phyloP scores from a whole-genome alignment of 768 basidiomycete genomes.

The Candolleomyces efflorescens region DNA sequence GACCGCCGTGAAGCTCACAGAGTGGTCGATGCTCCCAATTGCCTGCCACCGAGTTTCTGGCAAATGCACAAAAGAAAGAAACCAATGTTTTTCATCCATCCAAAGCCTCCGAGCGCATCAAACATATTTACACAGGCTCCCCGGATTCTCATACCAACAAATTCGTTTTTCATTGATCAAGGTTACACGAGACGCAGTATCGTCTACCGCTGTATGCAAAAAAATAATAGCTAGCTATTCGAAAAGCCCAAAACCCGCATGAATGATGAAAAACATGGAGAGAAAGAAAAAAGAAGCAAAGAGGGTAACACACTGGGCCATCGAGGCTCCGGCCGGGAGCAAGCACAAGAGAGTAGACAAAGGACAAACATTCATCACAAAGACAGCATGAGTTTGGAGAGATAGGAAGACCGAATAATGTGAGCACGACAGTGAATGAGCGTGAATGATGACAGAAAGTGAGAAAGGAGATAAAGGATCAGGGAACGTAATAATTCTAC shows the following conservation, averaged over 20 bases:
- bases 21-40: neutral
- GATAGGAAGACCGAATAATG: constrained; percentile 8
- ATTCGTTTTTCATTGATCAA: constrained; percentile 5
- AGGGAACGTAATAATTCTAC: constrained; percentile 3
- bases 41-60: neutral
- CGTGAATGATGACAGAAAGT: constrained; percentile 20
- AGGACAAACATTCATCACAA: neutral
- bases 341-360: neutral
- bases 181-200: constrained; percentile 10
- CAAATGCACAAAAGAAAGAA: constrained; percentile 2
- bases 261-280: constrained; percentile 4
- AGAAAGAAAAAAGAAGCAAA: neutral
- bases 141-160: neutral
- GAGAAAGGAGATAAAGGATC: constrained; percentile 10
- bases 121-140: neutral
- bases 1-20: neutral
- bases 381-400: constrained; percentile 1
- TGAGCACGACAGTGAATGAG: constrained; percentile 6
- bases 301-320: neutral
- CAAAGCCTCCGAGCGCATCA: constrained; percentile 1
- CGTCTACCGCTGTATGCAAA: constrained; percentile 20
- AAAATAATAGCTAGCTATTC: constrained; percentile 10
- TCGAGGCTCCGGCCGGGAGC: neutral
- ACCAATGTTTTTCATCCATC: constrained; percentile 5
- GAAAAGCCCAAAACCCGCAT: constrained; percentile 6